Base-by-base conservation (phyloP, 768 basidiomycete species). In the Leccinum disarticulatum region DNA sequence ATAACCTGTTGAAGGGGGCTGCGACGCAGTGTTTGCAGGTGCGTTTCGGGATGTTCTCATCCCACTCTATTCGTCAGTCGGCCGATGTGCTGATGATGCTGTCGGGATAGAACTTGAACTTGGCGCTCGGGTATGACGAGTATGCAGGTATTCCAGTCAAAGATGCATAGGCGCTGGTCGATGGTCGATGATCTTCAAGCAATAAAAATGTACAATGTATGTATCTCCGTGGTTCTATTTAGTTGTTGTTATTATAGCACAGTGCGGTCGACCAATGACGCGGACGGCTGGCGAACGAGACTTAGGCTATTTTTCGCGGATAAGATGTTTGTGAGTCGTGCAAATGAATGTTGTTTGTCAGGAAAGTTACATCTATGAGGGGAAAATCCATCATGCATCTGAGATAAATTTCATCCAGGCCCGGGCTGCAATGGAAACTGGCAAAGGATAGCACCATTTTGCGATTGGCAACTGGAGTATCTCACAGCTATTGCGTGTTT, bases 11-110 rank as follows among this genome's bases (percentile, higher is more conserved):
- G 62, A 99, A 99, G 74, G 97, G 97, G 7, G 97, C 97, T 53
- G 97, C 97, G 17, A 98, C 96, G n/a, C 97, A 99, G 74, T 98
- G 96, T 73, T 71, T 99, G 62, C 95, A 96, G 82, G 92, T 93
- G 54, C 19, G 87, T 76, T 41, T 13, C 31, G n/a, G 0, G 13
- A 5, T n/a, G 9, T n/a, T 27, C 17, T 33, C 30, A 28, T 2
- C 9, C 7, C 7, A 2, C 41, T 4, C 6, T 17, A 35, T 35
- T n/a, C 6, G 8, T 19, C 31, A n/a, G 9, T 48, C 58, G 50
- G 30, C 47, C 58, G 27, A 56, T 27, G 3, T 47, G 55, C 55
- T 65, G 41, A 63, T 8, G 48, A 15, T 43, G 31, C 3, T 25
- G 17, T 10, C 47, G n/a, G 15, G 17, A 9, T 66, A 95, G 89